These are phyloP conservation scores for Ogataea pilisensis DNA, from an alignment of 805 yeast species.

Conservation along the genomic window DNA sequence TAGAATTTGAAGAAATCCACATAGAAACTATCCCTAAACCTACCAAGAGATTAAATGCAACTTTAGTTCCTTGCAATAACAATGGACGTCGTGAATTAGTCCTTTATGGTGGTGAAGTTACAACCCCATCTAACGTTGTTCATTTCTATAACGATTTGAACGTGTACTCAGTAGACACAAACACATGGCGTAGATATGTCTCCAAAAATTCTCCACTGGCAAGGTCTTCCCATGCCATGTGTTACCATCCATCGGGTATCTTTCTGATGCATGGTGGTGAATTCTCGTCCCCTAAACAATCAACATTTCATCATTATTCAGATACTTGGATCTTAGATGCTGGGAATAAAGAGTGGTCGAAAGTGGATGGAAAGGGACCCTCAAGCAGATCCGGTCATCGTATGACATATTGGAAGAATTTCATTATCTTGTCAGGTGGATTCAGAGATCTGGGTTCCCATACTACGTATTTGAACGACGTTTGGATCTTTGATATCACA, in stretches of 20 bases:
- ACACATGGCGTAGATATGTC: conserved; percentile 71
- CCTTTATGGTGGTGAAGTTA: conserved; percentile 86
- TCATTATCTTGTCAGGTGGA: conserved; percentile 82
- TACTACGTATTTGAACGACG: conserved; percentile 77
- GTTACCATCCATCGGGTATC: conserved; percentile 87
- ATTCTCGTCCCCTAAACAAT: conserved; percentile 92
- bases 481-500: conserved; percentile 90
- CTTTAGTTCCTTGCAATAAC: conserved; percentile 70
- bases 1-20: conserved; percentile 65
- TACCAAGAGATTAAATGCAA: conserved; percentile 63
- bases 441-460: conserved; percentile 84
- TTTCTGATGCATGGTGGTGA: conserved; percentile 92
- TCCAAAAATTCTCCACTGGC: conserved; percentile 91
- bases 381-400: conserved; percentile 90
- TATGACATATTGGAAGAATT: conserved; percentile 89
- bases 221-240: conserved; percentile 89
- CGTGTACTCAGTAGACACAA: conserved; percentile 69
- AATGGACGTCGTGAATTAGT: conserved; percentile 75
- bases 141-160: conserved; percentile 79
- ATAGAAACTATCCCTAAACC: conserved; percentile 60
- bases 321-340: conserved; percentile 94
- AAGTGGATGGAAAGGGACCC: conserved; percentile 77
- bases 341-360: conserved; percentile 82
- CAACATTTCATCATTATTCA: conserved; percentile 92
- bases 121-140: conserved; percentile 43